phyloP scores from a whole-genome alignment of 1,139 yeast species.

The Sugiyamaella xylanicola region DNA sequence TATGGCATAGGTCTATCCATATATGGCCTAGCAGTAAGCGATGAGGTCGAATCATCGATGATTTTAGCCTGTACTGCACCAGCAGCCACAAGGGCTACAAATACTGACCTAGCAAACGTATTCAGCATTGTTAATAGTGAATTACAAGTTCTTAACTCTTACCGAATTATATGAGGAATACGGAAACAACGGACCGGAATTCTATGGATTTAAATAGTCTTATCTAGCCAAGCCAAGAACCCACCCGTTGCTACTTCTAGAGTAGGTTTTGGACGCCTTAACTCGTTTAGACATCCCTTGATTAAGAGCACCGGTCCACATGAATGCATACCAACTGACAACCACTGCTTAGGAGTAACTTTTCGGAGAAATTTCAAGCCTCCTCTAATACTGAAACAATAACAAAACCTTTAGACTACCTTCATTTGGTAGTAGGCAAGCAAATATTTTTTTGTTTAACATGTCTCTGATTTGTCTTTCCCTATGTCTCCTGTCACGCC shows the following conservation, averaged over 20 bases:
- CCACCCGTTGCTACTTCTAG: not conserved
- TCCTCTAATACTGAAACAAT: not conserved
- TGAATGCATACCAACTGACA: not conserved
- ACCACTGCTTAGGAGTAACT: not conserved
- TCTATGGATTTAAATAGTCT: not conserved
- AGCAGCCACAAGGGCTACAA: not conserved
- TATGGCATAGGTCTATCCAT: not conserved
- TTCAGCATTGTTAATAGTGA: not conserved
- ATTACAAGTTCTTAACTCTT: no score
- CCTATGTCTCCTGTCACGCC: not conserved
- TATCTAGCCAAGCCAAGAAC: not conserved
- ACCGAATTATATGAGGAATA: no score
- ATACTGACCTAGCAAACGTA: not conserved
- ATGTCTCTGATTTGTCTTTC: not conserved
- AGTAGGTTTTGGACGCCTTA: not conserved
- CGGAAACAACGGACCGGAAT: not conserved
- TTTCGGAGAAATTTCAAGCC: not conserved
- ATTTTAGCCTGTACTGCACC: not conserved
- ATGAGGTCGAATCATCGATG: not conserved
- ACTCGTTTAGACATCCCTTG: not conserved
- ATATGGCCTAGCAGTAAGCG: not conserved
- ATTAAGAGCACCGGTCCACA: not conserved
- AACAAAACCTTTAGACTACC: no score
- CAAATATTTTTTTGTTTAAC: not conserved
- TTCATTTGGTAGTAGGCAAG: no score